A percentile compares a stretch with the other conserved stretches of the same genome.
Conservation (phyloP, 495 filamentous ascomycete species). For the Podospora pseudoanserina region DNA sequence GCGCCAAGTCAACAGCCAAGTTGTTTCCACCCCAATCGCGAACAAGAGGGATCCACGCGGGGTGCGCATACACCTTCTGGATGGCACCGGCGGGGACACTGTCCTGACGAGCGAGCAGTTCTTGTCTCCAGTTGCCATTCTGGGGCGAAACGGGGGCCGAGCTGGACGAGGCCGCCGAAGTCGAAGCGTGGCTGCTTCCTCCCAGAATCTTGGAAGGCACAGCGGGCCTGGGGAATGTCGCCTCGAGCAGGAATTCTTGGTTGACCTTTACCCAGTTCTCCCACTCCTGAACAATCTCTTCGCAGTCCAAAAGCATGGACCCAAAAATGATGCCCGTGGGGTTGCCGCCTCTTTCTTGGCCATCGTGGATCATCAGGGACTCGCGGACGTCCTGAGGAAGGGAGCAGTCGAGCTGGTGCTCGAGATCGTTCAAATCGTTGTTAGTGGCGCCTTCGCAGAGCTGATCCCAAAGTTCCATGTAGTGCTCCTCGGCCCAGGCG, state of each 20-base stretch:
- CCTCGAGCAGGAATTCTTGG: constrained; percentile 70
- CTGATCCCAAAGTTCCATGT: constrained; percentile 90
- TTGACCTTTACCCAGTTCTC: constrained; percentile 93
- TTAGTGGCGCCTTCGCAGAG: constrained; percentile 83
- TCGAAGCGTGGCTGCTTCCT: constrained; percentile 52
- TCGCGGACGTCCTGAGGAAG: constrained; percentile 92
- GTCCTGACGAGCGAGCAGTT: constrained; percentile 79
- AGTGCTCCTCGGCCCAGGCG: constrained; percentile 89
- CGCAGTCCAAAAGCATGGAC: constrained; percentile 93
- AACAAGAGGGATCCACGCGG: constrained; percentile 92
- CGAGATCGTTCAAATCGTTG: constrained; percentile 95
- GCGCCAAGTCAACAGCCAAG: constrained; percentile 88
- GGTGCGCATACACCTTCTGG: constrained; percentile 90
- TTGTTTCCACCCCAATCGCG: constrained; percentile 99
- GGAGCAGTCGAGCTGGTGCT: constrained; percentile 93
- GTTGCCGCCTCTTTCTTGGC: constrained; percentile 86
- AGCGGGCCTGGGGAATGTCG: constrained; percentile 52
- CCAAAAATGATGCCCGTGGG: constrained; percentile 93
- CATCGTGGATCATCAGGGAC: constrained; percentile 86
- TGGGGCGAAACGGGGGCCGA: constrained; percentile 46
- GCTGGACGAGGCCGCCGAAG: constrained; percentile 38
- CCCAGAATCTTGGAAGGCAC: constrained; percentile 65
- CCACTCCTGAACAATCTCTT: constrained; percentile 98
- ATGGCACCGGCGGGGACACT: constrained; percentile 82
- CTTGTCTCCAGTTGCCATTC: constrained; percentile 75